Percentiles rank a stretch among this genome's conserved stretches.
Conservation (phyloP, 1,139 yeast genomes). For the Blastobotrys buckinghamii region DNA sequence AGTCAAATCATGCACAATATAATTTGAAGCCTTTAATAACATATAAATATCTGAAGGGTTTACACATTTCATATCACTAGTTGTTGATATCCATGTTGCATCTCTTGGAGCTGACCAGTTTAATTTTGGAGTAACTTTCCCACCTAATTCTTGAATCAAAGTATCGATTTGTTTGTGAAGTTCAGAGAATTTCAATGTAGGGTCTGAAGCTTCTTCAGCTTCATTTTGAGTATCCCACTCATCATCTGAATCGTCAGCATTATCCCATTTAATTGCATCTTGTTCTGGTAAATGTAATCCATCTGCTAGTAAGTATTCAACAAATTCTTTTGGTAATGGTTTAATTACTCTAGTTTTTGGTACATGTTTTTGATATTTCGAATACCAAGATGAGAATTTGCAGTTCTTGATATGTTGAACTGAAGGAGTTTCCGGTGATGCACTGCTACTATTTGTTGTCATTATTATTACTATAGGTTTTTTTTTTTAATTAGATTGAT, state of each 20-base stretch:
- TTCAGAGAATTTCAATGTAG: conserved; percentile 45
- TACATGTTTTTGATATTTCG: conserved; percentile 44
- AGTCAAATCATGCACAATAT: conserved; percentile 75
- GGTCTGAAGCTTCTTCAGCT: conserved; percentile 34
- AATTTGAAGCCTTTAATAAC: conserved; percentile 78
- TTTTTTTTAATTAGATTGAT: no score
- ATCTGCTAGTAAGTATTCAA: conserved; percentile 67
- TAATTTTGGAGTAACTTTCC: conserved; percentile 77
- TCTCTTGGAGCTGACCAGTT: conserved; percentile 98
- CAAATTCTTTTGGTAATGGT: conserved; percentile 62
- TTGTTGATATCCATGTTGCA: conserved; percentile 84
- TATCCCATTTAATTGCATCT: conserved; percentile 25
- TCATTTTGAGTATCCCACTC: conserved; percentile 69
- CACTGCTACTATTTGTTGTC: no score
- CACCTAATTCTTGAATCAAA: conserved; percentile 37
- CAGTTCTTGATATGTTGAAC: conserved; percentile 54
- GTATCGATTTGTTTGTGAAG: conserved; percentile 50
- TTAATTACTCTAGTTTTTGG: conserved; percentile 51
- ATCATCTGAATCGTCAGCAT: conserved; percentile 35
- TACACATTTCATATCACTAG: conserved; percentile 66
- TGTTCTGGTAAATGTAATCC: conserved; percentile 61
- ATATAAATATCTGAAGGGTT: conserved; percentile 70
- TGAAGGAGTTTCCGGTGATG: conserved; percentile 1
- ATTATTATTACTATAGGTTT: no score
- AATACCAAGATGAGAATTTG: conserved; percentile 69